Percentiles rank a stretch among this genome's conserved stretches.
phyloP scores from a whole-genome alignment of 352 stramenopile species.

The Pseudoperonospora humuli region DNA sequence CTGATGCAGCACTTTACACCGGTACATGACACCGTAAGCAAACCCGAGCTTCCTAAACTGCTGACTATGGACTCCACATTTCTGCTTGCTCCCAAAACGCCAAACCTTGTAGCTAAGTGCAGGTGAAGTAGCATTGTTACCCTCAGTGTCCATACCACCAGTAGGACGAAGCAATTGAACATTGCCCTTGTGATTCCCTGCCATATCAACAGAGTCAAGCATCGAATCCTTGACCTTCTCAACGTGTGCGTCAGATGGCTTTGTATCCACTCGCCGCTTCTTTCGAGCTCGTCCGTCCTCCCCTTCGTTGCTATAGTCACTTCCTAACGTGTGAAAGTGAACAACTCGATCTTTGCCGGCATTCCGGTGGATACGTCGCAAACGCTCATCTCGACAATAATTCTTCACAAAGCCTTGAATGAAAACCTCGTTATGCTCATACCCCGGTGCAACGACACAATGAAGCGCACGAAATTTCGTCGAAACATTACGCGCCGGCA shows the following conservation, averaged over 20 bases:
- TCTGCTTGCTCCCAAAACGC: conserved; percentile 54
- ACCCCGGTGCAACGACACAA: conserved; percentile 56
- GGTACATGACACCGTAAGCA: conserved; percentile 77
- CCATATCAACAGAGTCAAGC: conserved; percentile 1
- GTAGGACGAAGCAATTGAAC: conserved; percentile 7
- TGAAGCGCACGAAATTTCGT: conserved; percentile 70
- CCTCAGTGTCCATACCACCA: conserved; percentile 12
- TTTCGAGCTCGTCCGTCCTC: conserved; percentile 15
- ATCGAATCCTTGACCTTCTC: not conserved
- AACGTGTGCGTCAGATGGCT: not conserved
- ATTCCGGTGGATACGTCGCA: conserved; percentile 60
- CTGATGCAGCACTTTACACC: conserved; percentile 68
- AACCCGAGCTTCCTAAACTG: conserved; percentile 75
- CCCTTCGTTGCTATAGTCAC: conserved; percentile 34
- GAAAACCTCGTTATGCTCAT: conserved; percentile 59
- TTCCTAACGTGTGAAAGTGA: conserved; percentile 34
- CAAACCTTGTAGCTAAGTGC: conserved; percentile 68
- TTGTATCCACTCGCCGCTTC: conserved; percentile 8
- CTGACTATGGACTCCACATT: conserved; percentile 43
- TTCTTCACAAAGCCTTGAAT: conserved; percentile 71
- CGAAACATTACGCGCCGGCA: conserved; percentile 69
- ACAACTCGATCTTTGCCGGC: conserved; percentile 46
- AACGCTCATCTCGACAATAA: conserved; percentile 69
- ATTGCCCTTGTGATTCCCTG: not conserved
- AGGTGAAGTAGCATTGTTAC: conserved; percentile 1